Conservation (phyloP, 495 filamentous ascomycete genomes). For the Pyronema domesticum region DNA sequence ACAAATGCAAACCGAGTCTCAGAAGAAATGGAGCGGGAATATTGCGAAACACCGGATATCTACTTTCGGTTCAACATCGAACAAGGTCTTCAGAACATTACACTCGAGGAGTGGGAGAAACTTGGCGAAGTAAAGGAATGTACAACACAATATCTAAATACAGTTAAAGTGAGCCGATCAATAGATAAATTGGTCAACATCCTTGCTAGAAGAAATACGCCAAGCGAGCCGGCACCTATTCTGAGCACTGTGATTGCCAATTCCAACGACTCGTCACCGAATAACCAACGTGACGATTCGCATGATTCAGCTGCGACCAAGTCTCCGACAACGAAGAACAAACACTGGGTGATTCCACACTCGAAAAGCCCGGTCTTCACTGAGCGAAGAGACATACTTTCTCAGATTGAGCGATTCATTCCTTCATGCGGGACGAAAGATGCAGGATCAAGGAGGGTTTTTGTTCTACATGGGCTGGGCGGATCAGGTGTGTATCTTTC, state of each 20-base stretch:
- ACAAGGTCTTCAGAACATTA: conserved; percentile 31
- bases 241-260: no score
- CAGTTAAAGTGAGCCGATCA: no score
- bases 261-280: no score
- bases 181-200: no score
- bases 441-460: not conserved
- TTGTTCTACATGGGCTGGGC: conserved; percentile 11
- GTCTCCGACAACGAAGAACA: no score
- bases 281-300: no score
- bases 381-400: conserved; percentile 2
- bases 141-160: not conserved
- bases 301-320: no score
- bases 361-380: conserved; percentile 4
- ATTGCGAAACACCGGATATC: not conserved
- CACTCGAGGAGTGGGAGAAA: conserved; percentile 30
- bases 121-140: not conserved
- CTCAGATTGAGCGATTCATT: conserved; percentile 2
- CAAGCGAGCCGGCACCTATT: no score
- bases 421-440: not conserved
- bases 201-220: no score
- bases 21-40: not conserved
- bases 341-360: conserved; percentile 2
- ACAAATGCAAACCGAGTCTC: conserved; percentile 9
- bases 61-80: conserved; percentile 8
- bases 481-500: conserved; percentile 7